Evolutionary conservation across 2,329 filamentous ascomycete species (phyloP).

Genomic region (Amauroascus verrucosus): DNA sequence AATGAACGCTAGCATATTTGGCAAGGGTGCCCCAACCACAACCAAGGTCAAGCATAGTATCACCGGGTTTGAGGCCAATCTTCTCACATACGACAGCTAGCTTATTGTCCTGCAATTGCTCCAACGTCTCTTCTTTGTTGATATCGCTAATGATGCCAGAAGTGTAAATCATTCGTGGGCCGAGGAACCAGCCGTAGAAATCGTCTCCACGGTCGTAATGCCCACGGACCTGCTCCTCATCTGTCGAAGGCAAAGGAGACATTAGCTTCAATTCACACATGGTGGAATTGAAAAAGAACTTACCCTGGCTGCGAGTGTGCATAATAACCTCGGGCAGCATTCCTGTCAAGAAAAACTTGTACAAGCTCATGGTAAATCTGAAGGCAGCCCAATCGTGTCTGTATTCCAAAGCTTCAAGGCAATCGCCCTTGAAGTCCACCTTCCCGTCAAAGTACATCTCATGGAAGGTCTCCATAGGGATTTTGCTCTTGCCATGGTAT

Average conservation of each 20-base stretch:
- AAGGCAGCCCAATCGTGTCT: slow-evolving; percentile 96
- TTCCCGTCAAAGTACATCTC: slow-evolving; percentile 97
- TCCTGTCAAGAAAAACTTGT: slow-evolving; percentile 77
- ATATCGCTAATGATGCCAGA: slow-evolving; percentile 86
- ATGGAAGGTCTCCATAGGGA: slow-evolving; percentile 68
- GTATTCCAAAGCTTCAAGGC: slow-evolving; percentile 80
- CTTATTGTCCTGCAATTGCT: slow-evolving; percentile 97
- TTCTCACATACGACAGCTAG: slow-evolving; percentile 91
- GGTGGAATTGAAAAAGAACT: slow-evolving; percentile 16
- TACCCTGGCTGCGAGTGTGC: slow-evolving; percentile 81
- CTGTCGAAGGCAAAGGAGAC: slow-evolving; percentile 35
- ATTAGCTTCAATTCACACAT: not conserved
- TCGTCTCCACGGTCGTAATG: slow-evolving; percentile 98
- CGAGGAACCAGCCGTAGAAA: slow-evolving; percentile 97
- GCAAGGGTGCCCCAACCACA: slow-evolving; percentile 97
- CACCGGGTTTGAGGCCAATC: slow-evolving; percentile 70
- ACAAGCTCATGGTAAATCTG: slow-evolving; percentile 73
- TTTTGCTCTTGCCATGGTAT: slow-evolving; percentile 42
- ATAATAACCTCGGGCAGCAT: slow-evolving; percentile 86
- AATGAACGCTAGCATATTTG: slow-evolving; percentile 86
- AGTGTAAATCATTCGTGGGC: slow-evolving; percentile 97
- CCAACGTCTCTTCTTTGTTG: slow-evolving; percentile 76
- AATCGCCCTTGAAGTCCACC: slow-evolving; percentile 91
- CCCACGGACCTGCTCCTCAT: slow-evolving; percentile 94
- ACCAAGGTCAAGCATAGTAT: slow-evolving; percentile 83